Conservation (phyloP, 257 asterid genomes). For the Solanum peruvianum region DNA sequence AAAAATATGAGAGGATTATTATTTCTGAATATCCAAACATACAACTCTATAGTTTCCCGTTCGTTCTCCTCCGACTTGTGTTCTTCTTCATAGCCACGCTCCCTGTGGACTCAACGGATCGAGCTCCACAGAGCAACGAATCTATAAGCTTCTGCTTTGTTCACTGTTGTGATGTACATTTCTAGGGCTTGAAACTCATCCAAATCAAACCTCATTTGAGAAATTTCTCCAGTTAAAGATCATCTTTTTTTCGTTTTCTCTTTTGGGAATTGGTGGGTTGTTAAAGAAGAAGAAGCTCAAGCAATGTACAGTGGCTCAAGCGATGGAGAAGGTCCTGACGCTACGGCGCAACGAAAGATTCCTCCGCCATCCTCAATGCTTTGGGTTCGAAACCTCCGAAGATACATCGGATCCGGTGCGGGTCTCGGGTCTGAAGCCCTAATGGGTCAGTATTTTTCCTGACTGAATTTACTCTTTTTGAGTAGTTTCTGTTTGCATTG, state of each 20-base stretch:
- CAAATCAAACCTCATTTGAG: neutral
- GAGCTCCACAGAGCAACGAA: neutral
- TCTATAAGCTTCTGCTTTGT: neutral
- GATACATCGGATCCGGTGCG: slow-evolving; percentile 94
- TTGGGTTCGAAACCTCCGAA: slow-evolving; percentile 98
- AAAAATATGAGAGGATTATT: neutral
- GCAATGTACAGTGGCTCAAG: slow-evolving; percentile 68
- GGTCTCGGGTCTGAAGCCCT: slow-evolving; percentile 99
- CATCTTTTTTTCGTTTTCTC: neutral
- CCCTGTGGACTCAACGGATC: neutral
- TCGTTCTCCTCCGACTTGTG: neutral
- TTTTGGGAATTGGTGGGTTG: neutral
- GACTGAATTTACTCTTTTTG: neutral
- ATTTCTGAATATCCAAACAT: neutral
- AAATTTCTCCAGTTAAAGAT: neutral
- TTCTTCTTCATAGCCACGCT: neutral
- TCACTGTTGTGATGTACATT: neutral
- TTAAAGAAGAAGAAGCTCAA: neutral
- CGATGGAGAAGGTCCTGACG: slow-evolving; percentile 60
- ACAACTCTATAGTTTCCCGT: neutral
- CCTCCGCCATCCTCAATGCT: slow-evolving; percentile 94
- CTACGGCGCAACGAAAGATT: slow-evolving; percentile 55
- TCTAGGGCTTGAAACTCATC: neutral
- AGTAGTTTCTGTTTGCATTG: neutral
- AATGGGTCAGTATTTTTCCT: slow-evolving; percentile 52